Evolutionary conservation across 208 protist species (phyloP).

Genomic region (Leishmania aethiopica): DNA sequence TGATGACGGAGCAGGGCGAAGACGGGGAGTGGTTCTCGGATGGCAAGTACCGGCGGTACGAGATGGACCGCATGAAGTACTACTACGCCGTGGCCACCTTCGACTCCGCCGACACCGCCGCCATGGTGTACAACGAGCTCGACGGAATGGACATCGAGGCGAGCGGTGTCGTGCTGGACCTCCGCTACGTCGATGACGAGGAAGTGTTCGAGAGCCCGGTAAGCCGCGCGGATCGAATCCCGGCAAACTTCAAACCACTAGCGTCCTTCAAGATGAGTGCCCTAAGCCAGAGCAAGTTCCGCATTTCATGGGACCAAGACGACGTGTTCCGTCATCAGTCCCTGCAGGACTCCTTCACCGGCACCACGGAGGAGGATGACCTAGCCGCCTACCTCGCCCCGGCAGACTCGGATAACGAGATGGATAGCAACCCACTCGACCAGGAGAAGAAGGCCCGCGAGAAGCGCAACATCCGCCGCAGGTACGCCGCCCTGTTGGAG

Average conservation of each 20-base stretch:
- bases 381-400: constrained; percentile 89
- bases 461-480: constrained; percentile 66
- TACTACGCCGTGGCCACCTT: constrained; percentile 98
- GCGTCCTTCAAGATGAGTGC: constrained; percentile 82
- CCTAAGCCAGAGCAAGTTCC: constrained; percentile 87
- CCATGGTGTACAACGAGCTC: constrained; percentile 93
- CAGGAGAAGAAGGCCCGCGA: constrained; percentile 42
- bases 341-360: constrained; percentile 86
- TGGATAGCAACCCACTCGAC: constrained; percentile 16
- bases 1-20: constrained; percentile 79
- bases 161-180: constrained; percentile 94
- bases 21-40: constrained; percentile 90
- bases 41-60: constrained; percentile 93
- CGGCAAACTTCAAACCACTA: constrained; percentile 81
- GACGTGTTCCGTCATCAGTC: constrained; percentile 84
- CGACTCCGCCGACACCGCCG: constrained; percentile 92
- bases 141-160: constrained; percentile 97
- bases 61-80: constrained; percentile 95
- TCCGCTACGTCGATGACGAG: constrained; percentile 97
- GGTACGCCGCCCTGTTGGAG: constrained; percentile 83
- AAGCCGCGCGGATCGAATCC: constrained; percentile 64
- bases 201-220: constrained; percentile 79
- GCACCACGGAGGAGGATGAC: constrained; percentile 87
- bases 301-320: constrained; percentile 94
- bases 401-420: constrained; percentile 79